phyloP scores from a whole-genome alignment of 176 grass and related monocot species.

The Raddia guianensis region DNA sequence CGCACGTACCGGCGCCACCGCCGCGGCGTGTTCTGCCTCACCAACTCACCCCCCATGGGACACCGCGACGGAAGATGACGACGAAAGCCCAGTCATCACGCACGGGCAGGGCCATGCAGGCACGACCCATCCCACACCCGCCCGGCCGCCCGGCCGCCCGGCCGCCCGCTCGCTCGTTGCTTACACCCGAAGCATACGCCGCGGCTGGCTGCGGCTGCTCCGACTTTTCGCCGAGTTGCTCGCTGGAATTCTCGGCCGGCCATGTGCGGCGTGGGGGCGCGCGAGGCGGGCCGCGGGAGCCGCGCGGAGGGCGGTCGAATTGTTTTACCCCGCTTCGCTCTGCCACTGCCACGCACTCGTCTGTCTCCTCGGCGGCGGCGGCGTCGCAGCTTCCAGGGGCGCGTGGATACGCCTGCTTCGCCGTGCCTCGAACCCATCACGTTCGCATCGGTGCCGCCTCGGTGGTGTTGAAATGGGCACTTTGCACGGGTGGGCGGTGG shows the following conservation, averaged over 20 bases:
- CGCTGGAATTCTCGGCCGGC: neutral
- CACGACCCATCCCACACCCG: neutral
- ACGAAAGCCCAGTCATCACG: neutral
- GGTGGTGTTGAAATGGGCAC: no score
- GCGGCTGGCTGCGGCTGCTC: no score
- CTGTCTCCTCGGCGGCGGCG: no score
- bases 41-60: constrained; percentile 1
- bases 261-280: constrained; percentile 3
- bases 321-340: neutral
- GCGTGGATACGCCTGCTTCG: neutral
- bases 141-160: no score
- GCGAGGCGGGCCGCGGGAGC: neutral
- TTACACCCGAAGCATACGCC: neutral
- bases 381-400: no score
- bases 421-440: no score
- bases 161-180: neutral
- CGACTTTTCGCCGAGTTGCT: no score
- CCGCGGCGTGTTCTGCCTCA: neutral
- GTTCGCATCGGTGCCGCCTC: no score
- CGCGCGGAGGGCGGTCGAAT: neutral
- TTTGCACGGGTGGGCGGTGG: no score
- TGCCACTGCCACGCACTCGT: neutral
- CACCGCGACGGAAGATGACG: neutral
- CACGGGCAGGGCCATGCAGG: neutral
- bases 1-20: neutral